Percentiles rank a stretch among this genome's conserved stretches.
phyloP scores from a whole-genome alignment of 768 basidiomycete genomes.

The Leccinum pellstonianum region DNA sequence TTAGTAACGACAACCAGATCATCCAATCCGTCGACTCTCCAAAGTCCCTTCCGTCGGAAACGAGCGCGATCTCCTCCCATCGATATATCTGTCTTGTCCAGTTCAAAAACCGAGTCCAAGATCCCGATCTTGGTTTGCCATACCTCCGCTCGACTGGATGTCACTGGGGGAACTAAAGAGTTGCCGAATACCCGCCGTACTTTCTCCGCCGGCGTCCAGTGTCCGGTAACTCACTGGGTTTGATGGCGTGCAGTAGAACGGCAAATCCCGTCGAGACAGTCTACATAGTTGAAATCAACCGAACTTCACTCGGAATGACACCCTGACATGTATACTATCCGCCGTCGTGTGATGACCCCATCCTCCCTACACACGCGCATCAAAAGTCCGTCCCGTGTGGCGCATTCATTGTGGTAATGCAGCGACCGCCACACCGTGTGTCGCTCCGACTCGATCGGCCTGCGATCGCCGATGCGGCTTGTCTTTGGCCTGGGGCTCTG shows the following conservation, averaged over 20 bases:
- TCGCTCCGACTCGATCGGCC: not conserved
- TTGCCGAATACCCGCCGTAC: not conserved
- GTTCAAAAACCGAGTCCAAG: not conserved
- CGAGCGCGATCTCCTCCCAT: not conserved
- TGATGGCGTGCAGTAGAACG: not conserved
- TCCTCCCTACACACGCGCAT: not conserved
- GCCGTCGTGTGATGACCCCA: not conserved
- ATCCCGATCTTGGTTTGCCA: not conserved
- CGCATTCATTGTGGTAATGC: not conserved
- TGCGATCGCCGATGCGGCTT: not conserved
- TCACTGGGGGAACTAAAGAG: conserved; percentile 1
- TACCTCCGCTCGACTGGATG: not conserved
- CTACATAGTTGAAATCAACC: not conserved
- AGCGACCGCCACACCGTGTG: not conserved
- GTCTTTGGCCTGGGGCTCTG: not conserved
- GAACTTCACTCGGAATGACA: not conserved
- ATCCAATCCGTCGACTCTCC: not conserved
- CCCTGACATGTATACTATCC: not conserved
- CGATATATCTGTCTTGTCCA: not conserved
- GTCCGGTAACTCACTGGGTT: not conserved
- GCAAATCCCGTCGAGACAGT: not conserved
- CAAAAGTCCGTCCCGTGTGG: not conserved
- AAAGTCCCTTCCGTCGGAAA: not conserved
- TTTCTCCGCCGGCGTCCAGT: not conserved
- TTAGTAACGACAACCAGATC: conserved; percentile 3